phyloP scores from a whole-genome alignment of 495 filamentous ascomycete species.

The Lasiosphaeriaceae sp. region DNA sequence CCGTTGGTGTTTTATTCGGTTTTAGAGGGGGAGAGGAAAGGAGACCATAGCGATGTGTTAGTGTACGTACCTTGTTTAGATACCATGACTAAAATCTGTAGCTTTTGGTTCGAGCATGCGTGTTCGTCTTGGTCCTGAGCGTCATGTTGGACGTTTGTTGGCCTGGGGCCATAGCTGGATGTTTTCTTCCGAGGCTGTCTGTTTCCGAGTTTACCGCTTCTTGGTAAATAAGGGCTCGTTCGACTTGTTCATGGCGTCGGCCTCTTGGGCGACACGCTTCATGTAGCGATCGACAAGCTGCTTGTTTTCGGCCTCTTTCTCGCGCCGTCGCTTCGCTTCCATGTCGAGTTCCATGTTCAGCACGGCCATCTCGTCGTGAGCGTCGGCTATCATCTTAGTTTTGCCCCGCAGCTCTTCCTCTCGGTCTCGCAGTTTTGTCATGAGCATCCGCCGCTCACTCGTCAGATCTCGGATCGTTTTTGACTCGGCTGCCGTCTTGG shows the following conservation, averaged over 20 bases:
- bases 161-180: constrained; percentile 1
- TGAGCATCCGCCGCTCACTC: constrained; percentile 56
- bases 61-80: not conserved
- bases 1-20: too few relatives aligned
- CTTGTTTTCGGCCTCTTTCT: constrained; percentile 76
- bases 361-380: constrained; percentile 86
- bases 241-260: constrained; percentile 77
- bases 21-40: not conserved
- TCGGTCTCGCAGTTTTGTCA: constrained; percentile 65
- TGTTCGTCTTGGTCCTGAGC: not conserved
- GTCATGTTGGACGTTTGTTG: constrained; percentile 1
- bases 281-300: constrained; percentile 90
- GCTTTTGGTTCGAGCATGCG: not conserved
- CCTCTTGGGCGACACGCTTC: constrained; percentile 77
- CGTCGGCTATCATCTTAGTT: constrained; percentile 74
- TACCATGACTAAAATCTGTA: not conserved
- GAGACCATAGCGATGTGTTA: not conserved
- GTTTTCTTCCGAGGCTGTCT: not conserved
- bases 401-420: constrained; percentile 85
- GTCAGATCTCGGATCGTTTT: constrained; percentile 59
- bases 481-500: constrained; percentile 50
- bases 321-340: constrained; percentile 64
- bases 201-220: constrained; percentile 7
- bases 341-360: constrained; percentile 85
- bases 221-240: constrained; percentile 33